A percentile compares a stretch with the other conserved stretches of the same genome.
Evolutionary conservation across 441 rosid species (phyloP).

Genomic region (Mallotus repandus): DNA sequence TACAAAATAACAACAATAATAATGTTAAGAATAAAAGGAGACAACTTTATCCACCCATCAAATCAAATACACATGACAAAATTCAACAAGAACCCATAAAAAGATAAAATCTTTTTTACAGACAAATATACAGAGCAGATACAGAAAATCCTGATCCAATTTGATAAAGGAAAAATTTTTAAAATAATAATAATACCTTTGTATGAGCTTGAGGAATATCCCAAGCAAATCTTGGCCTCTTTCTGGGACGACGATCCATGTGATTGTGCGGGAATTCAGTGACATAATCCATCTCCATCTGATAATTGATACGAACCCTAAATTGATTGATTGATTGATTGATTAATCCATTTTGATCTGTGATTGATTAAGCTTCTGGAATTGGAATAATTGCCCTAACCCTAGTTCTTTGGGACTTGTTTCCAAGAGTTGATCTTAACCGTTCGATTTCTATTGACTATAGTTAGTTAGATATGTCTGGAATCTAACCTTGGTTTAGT

Average conservation of each 20-base stretch:
- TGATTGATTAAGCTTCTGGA: neutral
- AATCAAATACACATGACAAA: neutral
- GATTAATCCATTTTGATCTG: too few relatives aligned
- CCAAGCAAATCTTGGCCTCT: conserved; percentile 58
- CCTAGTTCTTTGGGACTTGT: conserved; percentile 23
- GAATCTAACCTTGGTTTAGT: conserved; percentile 34
- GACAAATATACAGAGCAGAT: neutral
- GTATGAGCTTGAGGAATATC: conserved; percentile 44
- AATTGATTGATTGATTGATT: neutral
- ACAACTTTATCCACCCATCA: neutral
- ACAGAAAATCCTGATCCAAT: neutral
- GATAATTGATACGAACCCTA: conserved; percentile 16
- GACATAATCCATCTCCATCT: conserved; percentile 56
- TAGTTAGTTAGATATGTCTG: conserved; percentile 22
- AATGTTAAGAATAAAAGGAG: neutral
- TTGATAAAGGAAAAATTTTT: neutral
- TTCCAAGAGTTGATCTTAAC: conserved; percentile 15
- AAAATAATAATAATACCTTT: conserved; percentile 39
- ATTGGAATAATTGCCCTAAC: conserved; percentile 21
- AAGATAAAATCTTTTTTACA: conserved; percentile 1
- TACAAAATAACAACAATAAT: neutral
- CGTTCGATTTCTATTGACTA: conserved; percentile 23
- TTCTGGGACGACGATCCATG: conserved; percentile 66
- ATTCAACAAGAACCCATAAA: neutral
- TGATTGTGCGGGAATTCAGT: conserved; percentile 44